Base-by-base conservation (phyloP, 108 stramenopile species). In the Cyclotella sp. region DNA sequence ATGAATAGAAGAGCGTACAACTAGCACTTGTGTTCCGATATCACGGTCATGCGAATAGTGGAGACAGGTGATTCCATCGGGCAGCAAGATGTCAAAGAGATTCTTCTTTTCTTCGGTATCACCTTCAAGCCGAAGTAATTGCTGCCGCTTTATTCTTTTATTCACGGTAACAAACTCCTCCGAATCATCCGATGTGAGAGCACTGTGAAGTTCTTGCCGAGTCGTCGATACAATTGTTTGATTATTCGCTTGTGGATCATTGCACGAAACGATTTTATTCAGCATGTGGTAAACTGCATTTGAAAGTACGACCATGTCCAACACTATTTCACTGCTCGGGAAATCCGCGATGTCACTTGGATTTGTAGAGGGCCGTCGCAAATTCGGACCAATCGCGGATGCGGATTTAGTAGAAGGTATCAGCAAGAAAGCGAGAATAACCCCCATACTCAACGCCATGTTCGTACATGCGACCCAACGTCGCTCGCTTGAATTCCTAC, bases 1-100 rank as follows among this genome's bases (percentile, higher is more conserved):
- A 12, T 82, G 69, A 13, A 81, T 66, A 9, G n/a, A 63, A 4
- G 74, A 75, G 15, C 81, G 44, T 2, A 75, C 81, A 0, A 95
- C 52, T 63, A 93, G 68, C 14, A 95, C 89, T 74, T 95, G 94
- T 19, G 89, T 95, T 13, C 89, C 86, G 19, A 86, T 55, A 18
- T 46, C 46, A 42, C 84, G 60, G 43, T 91, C 87, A 71, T 93
- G 93, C 0, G 67, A 75, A 65, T 94, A 94, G 73, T 85, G 81
- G 49, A 92, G 87, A 52, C 93, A 94, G 34, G 61, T 63, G 18
- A 83, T 59, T 57, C 73, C 82, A 12, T 68, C 69, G 5, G 81
- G 81, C 45, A 82, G 70, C 40, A 82, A 24, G 9, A 67, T 52
- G 21, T 81, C 39, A 52, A 75, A 73, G 45, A 80, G 51, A 68